A percentile compares a stretch with the other conserved stretches of the same genome.
phyloP scores from a whole-genome alignment of 2,329 filamentous ascomycete species.

The Pseudocercospora eumusae region DNA sequence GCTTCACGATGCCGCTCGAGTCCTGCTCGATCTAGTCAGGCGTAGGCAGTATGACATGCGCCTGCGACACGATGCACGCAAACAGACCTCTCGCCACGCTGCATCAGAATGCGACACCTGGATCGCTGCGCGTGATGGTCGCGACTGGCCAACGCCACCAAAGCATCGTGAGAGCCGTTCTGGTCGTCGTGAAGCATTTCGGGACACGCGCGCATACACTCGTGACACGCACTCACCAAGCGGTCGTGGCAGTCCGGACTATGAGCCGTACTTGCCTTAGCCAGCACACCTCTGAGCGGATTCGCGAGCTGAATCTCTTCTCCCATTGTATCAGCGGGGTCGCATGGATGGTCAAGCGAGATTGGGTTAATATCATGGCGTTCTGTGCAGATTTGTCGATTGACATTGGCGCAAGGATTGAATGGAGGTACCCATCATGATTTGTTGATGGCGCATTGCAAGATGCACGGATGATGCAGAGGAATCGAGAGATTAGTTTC shows the following conservation, averaged over 20 bases:
- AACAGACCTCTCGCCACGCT: not conserved
- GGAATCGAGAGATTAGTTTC: not conserved
- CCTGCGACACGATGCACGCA: not conserved
- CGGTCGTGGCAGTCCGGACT: slow-evolving; percentile 4
- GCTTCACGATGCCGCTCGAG: not conserved
- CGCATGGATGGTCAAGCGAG: not conserved
- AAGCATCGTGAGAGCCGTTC: not conserved
- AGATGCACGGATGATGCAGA: not conserved
- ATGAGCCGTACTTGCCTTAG: not conserved
- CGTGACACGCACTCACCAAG: not conserved
- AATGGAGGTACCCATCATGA: not conserved
- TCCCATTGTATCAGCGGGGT: not conserved
- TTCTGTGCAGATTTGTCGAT: not conserved
- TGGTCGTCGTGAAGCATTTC: not conserved
- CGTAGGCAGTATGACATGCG: slow-evolving; percentile 4
- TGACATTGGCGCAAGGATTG: not conserved
- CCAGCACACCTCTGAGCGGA: not conserved
- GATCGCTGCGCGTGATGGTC: slow-evolving; percentile 18
- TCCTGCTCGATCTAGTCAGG: not conserved
- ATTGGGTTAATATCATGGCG: not conserved
- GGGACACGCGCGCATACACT: not conserved
- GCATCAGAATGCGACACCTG: slow-evolving; percentile 13
- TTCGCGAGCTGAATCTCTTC: not conserved
- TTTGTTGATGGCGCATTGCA: not conserved
- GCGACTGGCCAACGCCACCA: slow-evolving; percentile 16